These are phyloP conservation scores for Rubia yunnanensis DNA, from an alignment of 257 asterid genomes.

Conservation along the genomic window DNA sequence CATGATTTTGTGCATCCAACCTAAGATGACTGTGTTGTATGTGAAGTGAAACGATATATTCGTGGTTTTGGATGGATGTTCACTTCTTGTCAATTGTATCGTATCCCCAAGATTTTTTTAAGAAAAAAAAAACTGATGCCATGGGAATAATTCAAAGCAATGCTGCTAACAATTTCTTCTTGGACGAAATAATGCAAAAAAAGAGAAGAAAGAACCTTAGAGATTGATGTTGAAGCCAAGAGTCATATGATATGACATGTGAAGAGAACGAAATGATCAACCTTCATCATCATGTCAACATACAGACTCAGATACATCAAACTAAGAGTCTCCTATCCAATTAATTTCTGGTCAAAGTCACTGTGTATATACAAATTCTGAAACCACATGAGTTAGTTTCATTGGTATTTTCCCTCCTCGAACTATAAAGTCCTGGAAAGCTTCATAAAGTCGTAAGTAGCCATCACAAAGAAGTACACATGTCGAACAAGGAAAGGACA, in stretches of 20 bases:
- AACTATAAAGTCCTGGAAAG: too few relatives aligned
- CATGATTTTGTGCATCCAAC: neutral
- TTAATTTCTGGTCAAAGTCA: neutral
- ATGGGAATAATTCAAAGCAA: neutral
- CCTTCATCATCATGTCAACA: neutral
- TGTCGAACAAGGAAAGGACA: neutral
- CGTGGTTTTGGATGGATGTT: neutral
- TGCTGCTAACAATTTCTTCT: neutral
- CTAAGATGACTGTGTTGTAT: neutral
- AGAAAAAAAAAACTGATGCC: neutral
- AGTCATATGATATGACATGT: neutral
- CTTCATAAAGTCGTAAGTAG: neutral
- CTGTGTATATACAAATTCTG: neutral
- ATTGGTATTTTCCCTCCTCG: too few relatives aligned
- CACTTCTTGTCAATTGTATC: neutral
- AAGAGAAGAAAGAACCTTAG: too few relatives aligned
- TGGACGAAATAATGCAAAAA: neutral
- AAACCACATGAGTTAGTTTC: neutral
- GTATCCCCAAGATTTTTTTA: neutral
- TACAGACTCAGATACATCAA: neutral
- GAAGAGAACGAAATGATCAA: too few relatives aligned
- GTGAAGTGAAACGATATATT: neutral
- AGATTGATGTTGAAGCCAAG: neutral
- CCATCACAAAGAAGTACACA: constrained; percentile 1
- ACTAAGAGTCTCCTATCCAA: neutral